phyloP scores from a whole-genome alignment of 1,284 basidiomycete genomes.

The Golubevia pallescens region DNA sequence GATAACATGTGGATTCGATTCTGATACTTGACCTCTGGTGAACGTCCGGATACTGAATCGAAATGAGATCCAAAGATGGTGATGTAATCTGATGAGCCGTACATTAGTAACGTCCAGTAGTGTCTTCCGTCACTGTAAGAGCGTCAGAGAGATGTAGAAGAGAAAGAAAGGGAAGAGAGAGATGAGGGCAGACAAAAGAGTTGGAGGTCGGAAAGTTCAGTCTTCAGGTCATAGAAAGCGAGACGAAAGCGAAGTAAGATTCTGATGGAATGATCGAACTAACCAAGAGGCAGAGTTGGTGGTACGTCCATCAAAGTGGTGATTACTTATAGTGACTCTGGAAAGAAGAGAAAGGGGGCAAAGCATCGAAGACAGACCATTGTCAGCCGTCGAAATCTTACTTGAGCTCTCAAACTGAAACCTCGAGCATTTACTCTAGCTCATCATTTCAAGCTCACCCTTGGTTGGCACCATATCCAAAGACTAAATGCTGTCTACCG shows the following conservation, averaged over 20 bases:
- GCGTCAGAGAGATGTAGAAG: no score
- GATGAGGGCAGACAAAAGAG: not conserved
- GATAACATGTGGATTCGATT: constrained; percentile 18
- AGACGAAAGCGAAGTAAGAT: no score
- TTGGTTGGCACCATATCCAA: constrained; percentile 11
- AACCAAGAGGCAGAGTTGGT: constrained; percentile 22
- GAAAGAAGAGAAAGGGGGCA: no score
- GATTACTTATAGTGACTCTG: constrained; percentile 27
- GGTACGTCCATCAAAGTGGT: constrained; percentile 25
- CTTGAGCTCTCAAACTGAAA: no score
- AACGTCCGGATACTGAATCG: constrained; percentile 27
- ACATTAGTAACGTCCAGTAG: constrained; percentile 29
- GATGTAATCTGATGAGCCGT: constrained; percentile 21
- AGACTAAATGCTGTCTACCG: constrained; percentile 27
- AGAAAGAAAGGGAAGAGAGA: not conserved
- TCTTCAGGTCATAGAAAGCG: no score
- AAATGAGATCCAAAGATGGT: constrained; percentile 23
- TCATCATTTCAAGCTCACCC: no score
- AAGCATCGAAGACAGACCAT: no score
- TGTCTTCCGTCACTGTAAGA: constrained; percentile 16
- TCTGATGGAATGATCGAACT: not conserved
- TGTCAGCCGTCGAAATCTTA: no score
- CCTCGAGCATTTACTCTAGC: no score
- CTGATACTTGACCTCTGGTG: constrained; percentile 19
- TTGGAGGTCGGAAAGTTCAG: no score